Conservation (phyloP, 257 asterid genomes). For the Nicotiana attenuata region DNA sequence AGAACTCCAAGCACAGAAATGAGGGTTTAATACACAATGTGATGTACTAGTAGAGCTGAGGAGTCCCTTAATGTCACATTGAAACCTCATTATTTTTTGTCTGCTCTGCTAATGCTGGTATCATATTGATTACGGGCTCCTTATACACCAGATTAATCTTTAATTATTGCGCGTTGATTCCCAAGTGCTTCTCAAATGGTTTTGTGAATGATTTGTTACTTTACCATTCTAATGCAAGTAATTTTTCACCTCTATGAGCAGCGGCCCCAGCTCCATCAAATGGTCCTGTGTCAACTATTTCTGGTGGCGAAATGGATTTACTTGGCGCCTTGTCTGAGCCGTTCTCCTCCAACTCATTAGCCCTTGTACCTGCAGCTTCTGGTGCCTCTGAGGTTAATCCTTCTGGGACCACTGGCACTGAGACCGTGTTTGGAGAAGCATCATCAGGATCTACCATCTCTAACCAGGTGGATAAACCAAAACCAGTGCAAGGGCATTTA, state of each 20-base stretch:
- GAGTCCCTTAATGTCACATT: background rate
- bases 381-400: conserved; percentile 42
- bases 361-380: conserved; percentile 59
- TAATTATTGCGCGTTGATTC: background rate
- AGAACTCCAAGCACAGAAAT: background rate
- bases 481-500: background rate
- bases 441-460: conserved; percentile 35
- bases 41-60: background rate
- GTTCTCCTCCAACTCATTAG: conserved; percentile 53
- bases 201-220: background rate
- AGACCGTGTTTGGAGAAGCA: conserved; percentile 34
- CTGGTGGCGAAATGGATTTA: conserved; percentile 62
- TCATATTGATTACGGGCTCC: background rate
- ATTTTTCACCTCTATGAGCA: conserved; percentile 23
- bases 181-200: background rate
- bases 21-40: background rate
- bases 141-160: background rate
- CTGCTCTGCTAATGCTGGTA: background rate
- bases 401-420: conserved; percentile 38
- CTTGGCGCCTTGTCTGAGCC: conserved; percentile 69
- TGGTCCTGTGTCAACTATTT: conserved; percentile 39
- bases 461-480: conserved; percentile 43
- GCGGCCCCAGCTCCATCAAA: conserved; percentile 49
- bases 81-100: background rate
- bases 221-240: background rate